These are phyloP conservation scores for Phytophthora pinifolia DNA, from an alignment of 352 stramenopile genomes.

Conservation along the genomic window DNA sequence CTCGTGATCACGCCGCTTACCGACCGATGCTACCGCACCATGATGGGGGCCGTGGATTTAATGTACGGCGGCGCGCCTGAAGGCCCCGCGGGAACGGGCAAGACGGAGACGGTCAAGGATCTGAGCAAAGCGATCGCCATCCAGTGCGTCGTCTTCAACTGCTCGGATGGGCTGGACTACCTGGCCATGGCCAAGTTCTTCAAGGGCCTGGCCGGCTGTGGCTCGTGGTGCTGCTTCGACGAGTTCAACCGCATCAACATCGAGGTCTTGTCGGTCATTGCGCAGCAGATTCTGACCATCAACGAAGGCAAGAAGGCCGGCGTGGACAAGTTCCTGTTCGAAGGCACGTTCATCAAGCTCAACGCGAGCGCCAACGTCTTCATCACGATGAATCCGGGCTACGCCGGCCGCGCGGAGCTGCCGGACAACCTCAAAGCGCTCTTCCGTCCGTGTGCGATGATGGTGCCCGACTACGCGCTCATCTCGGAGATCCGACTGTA, in stretches of 20 bases:
- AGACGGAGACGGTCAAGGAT: slow-evolving; percentile 96
- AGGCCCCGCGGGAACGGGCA: slow-evolving; percentile 93
- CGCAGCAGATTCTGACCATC: slow-evolving; percentile 94
- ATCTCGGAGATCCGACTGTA: slow-evolving; percentile 95
- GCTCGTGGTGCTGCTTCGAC: slow-evolving; percentile 94
- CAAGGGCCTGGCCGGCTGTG: slow-evolving; percentile 91
- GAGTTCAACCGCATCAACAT: slow-evolving; percentile 97
- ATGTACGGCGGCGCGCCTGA: slow-evolving; percentile 93
- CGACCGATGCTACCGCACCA: slow-evolving; percentile 93
- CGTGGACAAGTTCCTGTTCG: slow-evolving; percentile 92
- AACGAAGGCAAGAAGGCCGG: slow-evolving; percentile 90
- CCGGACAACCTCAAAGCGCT: slow-evolving; percentile 95
- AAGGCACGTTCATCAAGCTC: slow-evolving; percentile 93
- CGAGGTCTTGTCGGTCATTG: slow-evolving; percentile 94
- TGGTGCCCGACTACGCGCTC: slow-evolving; percentile 95
- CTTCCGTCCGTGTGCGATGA: slow-evolving; percentile 94
- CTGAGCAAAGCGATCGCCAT: slow-evolving; percentile 94
- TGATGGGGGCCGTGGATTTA: slow-evolving; percentile 94
- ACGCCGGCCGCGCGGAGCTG: slow-evolving; percentile 94
- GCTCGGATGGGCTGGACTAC: slow-evolving; percentile 91
- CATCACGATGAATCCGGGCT: slow-evolving; percentile 97
- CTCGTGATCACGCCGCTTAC: slow-evolving; percentile 95
- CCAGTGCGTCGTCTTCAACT: slow-evolving; percentile 96
- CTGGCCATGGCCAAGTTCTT: slow-evolving; percentile 96
- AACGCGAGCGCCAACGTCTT: slow-evolving; percentile 93